These are phyloP conservation scores for Aspergillus cavernicola DNA, from an alignment of 495 filamentous ascomycete species.

Conservation along the genomic window DNA sequence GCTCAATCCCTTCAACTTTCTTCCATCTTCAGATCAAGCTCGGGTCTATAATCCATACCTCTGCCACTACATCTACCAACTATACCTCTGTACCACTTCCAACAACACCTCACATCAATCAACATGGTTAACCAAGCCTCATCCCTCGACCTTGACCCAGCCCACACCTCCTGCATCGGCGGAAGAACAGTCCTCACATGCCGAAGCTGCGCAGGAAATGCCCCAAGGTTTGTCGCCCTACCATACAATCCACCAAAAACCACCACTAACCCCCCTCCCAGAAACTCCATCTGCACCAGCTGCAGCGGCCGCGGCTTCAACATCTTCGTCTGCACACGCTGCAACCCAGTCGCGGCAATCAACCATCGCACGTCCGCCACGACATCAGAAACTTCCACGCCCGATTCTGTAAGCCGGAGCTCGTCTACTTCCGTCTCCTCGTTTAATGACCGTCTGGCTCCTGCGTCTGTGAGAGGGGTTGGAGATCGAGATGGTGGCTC, in stretches of 20 bases:
- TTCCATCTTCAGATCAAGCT: background rate
- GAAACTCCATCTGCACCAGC: constrained; percentile 29
- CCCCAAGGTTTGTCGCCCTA: constrained; percentile 30
- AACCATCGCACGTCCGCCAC: constrained; percentile 14
- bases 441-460: constrained; percentile 14
- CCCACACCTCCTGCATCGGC: constrained; percentile 36
- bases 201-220: constrained; percentile 37
- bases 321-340: constrained; percentile 35
- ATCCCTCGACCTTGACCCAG: constrained; percentile 30
- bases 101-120: background rate
- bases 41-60: background rate
- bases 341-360: constrained; percentile 29
- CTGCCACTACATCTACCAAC: background rate
- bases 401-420: constrained; percentile 31
- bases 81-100: background rate
- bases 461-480: constrained; percentile 15
- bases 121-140: constrained; percentile 23
- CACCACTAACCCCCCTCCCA: constrained; percentile 3
- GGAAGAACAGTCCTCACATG: constrained; percentile 38
- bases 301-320: constrained; percentile 38
- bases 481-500: constrained; percentile 18
- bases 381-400: constrained; percentile 26
- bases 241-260: background rate
- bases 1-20: background rate
- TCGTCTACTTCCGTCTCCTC: constrained; percentile 30